phyloP scores from a whole-genome alignment of 495 filamentous ascomycete species.

The Venustampulla echinocandica region DNA sequence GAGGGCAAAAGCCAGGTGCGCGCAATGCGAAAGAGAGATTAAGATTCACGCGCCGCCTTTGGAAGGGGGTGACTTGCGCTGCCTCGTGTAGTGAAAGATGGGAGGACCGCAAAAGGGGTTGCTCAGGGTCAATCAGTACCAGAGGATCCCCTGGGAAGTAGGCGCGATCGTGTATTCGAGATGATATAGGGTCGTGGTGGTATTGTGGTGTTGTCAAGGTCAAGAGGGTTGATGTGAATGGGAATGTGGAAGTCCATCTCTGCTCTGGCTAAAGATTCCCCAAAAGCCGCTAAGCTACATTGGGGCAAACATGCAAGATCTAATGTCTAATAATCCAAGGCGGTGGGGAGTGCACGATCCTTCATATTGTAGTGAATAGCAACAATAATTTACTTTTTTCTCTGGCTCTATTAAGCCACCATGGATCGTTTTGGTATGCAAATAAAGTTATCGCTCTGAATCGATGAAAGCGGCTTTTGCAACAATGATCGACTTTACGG shows the following conservation, averaged over 20 bases:
- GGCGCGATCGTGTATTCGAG: conserved; percentile 10
- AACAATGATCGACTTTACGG: not conserved
- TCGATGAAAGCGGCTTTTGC: not conserved
- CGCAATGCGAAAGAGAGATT: conserved; percentile 6
- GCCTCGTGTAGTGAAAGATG: conserved; percentile 16
- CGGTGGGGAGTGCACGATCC: not conserved
- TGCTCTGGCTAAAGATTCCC: not conserved
- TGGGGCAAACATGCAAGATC: not conserved
- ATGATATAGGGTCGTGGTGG: conserved; percentile 17
- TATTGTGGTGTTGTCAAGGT: conserved; percentile 22
- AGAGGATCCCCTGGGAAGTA: conserved; percentile 3
- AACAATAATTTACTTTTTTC: not conserved
- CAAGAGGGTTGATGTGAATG: conserved; percentile 16
- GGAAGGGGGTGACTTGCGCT: conserved; percentile 30
- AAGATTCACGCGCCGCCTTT: conserved; percentile 32
- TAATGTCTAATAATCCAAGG: not conserved
- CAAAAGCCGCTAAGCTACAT: not conserved
- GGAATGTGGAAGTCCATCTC: conserved; percentile 14
- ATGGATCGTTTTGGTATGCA: not conserved
- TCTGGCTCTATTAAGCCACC: not conserved
- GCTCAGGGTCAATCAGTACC: conserved; percentile 18
- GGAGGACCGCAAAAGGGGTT: conserved; percentile 8
- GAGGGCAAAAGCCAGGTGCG: conserved; percentile 14
- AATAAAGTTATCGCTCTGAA: not conserved
- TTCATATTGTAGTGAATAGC: too few species aligned